A percentile compares a stretch with the other conserved stretches of the same genome.
Evolutionary conservation across 495 filamentous ascomycete genomes (phyloP).

Genomic region (Friedmanniomyces endolithicus): DNA sequence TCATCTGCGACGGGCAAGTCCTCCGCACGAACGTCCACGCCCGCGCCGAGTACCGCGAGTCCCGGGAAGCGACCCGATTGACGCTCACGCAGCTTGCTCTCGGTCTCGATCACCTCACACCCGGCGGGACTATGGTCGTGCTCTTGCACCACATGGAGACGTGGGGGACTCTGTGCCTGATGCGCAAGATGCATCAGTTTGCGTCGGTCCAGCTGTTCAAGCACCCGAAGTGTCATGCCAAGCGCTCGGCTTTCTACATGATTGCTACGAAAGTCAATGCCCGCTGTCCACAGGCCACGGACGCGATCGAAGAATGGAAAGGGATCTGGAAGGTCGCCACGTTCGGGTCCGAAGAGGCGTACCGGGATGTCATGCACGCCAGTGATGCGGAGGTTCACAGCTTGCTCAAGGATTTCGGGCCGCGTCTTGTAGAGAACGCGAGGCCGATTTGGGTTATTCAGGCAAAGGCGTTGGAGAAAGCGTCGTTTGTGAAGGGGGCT

Average conservation of each 20-base stretch:
- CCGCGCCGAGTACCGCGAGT: constrained; percentile 33
- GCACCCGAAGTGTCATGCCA: constrained; percentile 31
- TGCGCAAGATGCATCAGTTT: constrained; percentile 37
- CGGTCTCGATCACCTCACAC: constrained; percentile 35
- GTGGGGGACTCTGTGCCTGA: constrained; percentile 29
- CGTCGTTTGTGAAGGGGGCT: too few species aligned
- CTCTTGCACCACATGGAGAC: constrained; percentile 41
- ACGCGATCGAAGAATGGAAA: constrained; percentile 35
- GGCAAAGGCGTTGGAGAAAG: not conserved
- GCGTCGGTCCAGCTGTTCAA: constrained; percentile 39
- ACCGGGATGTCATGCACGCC: not conserved
- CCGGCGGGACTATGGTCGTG: constrained; percentile 38
- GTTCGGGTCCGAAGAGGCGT: not conserved
- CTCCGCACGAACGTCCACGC: constrained; percentile 38
- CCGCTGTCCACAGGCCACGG: constrained; percentile 22
- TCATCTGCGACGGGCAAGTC: constrained; percentile 48
- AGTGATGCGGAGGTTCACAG: not conserved
- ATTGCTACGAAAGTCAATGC: constrained; percentile 37
- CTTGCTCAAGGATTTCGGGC: not conserved
- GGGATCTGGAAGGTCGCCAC: constrained; percentile 31
- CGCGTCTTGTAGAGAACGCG: not conserved
- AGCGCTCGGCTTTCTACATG: constrained; percentile 44
- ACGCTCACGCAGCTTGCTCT: constrained; percentile 36
- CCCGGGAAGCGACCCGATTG: constrained; percentile 34
- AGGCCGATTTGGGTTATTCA: not conserved